Evolutionary conservation across 495 filamentous ascomycete genomes (phyloP), one percentile per base, ranked within the genome.

Genomic region (Parathielavia appendiculata): DNA sequence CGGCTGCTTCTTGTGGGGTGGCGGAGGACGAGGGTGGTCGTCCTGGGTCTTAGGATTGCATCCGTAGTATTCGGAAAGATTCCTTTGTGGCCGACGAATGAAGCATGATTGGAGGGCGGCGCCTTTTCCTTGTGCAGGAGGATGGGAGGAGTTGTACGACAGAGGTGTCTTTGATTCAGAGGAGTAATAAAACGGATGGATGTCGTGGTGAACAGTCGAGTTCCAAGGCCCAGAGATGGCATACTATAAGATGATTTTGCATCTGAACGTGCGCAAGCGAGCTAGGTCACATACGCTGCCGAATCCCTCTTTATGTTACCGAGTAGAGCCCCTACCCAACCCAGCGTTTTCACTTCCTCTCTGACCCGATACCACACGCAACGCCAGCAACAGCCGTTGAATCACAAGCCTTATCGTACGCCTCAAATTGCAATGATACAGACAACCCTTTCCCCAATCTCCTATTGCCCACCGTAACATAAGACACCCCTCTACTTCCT

Each of bases 401-500:
- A 19, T n/a, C n/a, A 14, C 6, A 19, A 43, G 40, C 51, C 22
- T 5, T 4, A 32, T 34, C 23, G n/a, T 30, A 55, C 52, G 52
- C 52, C 52, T 46, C 11, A 17, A 55, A 55, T 3, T 46, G 52
- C 52, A 48, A 20, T 5, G 0, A 39, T 23, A 23, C 40, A 30
- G 16, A 11, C 17, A 36, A 23, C 14, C 38, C 45, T 34, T 2
- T 38, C 16, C 49, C 45, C 26, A 14, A 26, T 43, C 53, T 57
- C 30, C 11, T 38, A 36, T 10, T 34, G 60, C 22, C 32, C 11
- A 17, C 36, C 3, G 9, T 40, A 19, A 40, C 19, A 22, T 12
- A 12, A 19, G 26, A 20, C 5, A 13, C 45, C 12, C 4, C 38
- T 53, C 62, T 57, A 60, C 70, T 59, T 68, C 73, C 44, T 64